These are phyloP conservation scores for Kazachstania taianensis DNA, from an alignment of 805 yeast genomes.

Conservation along the genomic window DNA sequence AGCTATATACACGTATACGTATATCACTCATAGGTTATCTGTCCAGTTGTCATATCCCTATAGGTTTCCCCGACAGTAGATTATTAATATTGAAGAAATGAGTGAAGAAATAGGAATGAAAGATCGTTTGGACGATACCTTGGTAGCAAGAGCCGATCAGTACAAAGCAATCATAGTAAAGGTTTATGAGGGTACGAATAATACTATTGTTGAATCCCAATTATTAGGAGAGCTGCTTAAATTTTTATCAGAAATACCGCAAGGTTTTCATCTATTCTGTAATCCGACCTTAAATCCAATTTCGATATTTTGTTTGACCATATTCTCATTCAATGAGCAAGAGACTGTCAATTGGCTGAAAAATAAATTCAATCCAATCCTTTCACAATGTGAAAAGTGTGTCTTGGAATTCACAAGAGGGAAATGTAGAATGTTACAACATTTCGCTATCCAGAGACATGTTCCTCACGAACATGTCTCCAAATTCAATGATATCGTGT, in stretches of 20 bases:
- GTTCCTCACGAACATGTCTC: conserved; percentile 36
- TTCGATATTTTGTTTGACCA: conserved; percentile 44
- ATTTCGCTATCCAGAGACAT: conserved; percentile 41
- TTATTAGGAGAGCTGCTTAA: conserved; percentile 33
- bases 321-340: conserved; percentile 47
- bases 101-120: too few relatives aligned
- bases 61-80: too few relatives aligned
- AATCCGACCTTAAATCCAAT: conserved; percentile 38
- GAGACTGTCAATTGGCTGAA: conserved; percentile 38
- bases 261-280: conserved; percentile 45
- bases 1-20: too few relatives aligned
- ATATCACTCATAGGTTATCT: too few relatives aligned
- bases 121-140: too few relatives aligned
- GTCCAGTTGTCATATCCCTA: too few relatives aligned
- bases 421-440: conserved; percentile 40
- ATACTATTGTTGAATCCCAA: conserved; percentile 21
- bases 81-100: too few relatives aligned
- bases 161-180: conserved; percentile 19
- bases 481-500: conserved; percentile 28
- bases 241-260: conserved; percentile 25
- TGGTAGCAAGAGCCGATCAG: conserved; percentile 9
- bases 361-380: conserved; percentile 30
- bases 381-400: conserved; percentile 46
- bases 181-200: conserved; percentile 22
- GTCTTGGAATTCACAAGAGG: conserved; percentile 43